Evolutionary conservation across 2,329 filamentous ascomycete genomes (phyloP).

Genomic region (Botrytis sinoallii): DNA sequence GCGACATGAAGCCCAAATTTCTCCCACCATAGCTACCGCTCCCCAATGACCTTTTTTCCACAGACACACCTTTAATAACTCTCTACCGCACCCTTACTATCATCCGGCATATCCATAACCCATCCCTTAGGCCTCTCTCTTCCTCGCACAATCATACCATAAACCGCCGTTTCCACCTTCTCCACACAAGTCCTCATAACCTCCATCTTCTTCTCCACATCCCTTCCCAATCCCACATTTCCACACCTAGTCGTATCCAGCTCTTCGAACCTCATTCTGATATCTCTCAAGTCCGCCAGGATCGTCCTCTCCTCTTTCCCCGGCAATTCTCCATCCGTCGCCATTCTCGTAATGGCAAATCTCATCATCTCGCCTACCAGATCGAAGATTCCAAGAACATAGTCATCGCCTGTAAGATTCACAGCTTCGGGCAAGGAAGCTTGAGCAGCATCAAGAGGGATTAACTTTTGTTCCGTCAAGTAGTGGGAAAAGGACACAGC

Average conservation of each 20-base stretch:
- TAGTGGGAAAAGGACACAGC: conserved; percentile 88
- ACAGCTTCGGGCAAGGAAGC: conserved; percentile 51
- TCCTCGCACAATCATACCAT: conserved; percentile 82
- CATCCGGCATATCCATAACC: conserved; percentile 67
- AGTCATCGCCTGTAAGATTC: conserved; percentile 74
- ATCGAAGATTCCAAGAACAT: conserved; percentile 87
- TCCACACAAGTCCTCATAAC: conserved; percentile 85
- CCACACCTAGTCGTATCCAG: conserved; percentile 54
- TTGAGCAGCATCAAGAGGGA: conserved; percentile 62
- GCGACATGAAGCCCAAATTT: neutral
- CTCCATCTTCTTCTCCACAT: conserved; percentile 75
- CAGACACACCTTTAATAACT: conserved; percentile 29
- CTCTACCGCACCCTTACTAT: conserved; percentile 31
- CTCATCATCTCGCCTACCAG: conserved; percentile 96
- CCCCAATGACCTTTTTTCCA: neutral
- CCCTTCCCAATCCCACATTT: conserved; percentile 53
- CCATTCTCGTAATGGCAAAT: conserved; percentile 86
- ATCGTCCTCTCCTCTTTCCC: conserved; percentile 55
- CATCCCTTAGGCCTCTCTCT: conserved; percentile 88
- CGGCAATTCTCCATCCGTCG: conserved; percentile 54
- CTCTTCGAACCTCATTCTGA: conserved; percentile 74
- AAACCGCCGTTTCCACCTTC: conserved; percentile 90
- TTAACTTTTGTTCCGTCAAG: conserved; percentile 70
- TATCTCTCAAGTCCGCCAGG: conserved; percentile 73
- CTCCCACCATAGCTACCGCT: neutral